A percentile compares a stretch with the other conserved stretches of the same genome.
phyloP scores from a whole-genome alignment of 1,284 basidiomycete species.

The Amylostereum areolatum region DNA sequence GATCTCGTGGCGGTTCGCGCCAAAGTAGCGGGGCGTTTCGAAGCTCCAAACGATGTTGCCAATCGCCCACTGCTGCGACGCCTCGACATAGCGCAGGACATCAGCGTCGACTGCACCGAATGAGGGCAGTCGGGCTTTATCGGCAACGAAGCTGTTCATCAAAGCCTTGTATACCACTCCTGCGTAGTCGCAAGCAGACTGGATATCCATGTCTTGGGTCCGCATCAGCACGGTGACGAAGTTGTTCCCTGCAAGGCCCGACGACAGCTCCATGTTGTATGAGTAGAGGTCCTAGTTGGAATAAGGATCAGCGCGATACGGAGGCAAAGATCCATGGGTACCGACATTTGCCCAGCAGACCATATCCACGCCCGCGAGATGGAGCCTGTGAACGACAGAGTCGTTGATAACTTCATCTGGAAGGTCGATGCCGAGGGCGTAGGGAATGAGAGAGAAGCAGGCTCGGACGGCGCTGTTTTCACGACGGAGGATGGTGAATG shows the following conservation, averaged over 20 bases:
- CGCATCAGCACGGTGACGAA: constrained; percentile 34
- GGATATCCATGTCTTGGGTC: constrained; percentile 26
- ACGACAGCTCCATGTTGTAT: constrained; percentile 34
- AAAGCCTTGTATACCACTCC: constrained; percentile 25
- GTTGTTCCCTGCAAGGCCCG: constrained; percentile 32
- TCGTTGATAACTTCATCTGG: constrained; percentile 33
- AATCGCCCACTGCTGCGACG: constrained; percentile 30
- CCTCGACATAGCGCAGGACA: constrained; percentile 25
- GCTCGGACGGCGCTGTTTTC: constrained; percentile 34
- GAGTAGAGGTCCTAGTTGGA: constrained; percentile 35
- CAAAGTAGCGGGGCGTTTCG: constrained; percentile 28
- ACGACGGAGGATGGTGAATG: constrained; percentile 29
- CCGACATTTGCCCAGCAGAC: constrained; percentile 38
- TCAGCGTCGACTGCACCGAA: constrained; percentile 27
- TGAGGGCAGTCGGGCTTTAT: constrained; percentile 23
- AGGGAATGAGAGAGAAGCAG: constrained; percentile 35
- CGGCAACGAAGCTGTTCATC: constrained; percentile 24
- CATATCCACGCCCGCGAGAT: constrained; percentile 34
- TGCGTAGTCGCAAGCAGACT: constrained; percentile 29
- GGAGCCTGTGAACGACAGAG: constrained; percentile 25
- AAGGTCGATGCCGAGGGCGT: constrained; percentile 31
- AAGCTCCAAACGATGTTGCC: constrained; percentile 37
- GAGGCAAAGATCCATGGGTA: not conserved
- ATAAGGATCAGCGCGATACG: not conserved
- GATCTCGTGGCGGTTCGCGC: constrained; percentile 15